Percentiles rank a stretch among this genome's conserved stretches.
Conservation (phyloP, 768 basidiomycete genomes). For the Rubroboletus pulcherrimus region DNA sequence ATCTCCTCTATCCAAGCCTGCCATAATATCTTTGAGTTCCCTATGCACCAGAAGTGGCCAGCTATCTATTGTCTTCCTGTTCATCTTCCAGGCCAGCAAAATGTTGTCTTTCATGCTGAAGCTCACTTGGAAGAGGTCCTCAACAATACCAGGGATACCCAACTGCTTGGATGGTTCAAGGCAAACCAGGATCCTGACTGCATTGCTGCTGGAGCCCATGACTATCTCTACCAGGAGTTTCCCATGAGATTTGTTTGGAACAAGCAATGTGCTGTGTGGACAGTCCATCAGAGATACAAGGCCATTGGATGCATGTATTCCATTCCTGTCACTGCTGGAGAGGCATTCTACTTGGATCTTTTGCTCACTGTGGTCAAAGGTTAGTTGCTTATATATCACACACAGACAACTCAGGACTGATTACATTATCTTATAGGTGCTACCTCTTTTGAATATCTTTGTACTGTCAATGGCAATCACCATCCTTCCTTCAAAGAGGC, state of each 20-base stretch:
- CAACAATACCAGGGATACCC: too few relatives aligned
- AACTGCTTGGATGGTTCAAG: too few relatives aligned
- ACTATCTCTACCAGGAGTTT: constrained; percentile 34
- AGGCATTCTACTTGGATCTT: constrained; percentile 38
- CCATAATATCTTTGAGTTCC: background rate
- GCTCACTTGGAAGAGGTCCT: background rate
- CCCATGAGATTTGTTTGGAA: constrained; percentile 30
- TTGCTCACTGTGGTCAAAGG: constrained; percentile 37
- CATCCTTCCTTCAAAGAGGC: constrained; percentile 37
- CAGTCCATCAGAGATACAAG: constrained; percentile 23
- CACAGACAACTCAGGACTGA: too few relatives aligned
- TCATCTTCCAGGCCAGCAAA: background rate
- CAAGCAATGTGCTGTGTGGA: constrained; percentile 23
- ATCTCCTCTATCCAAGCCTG: background rate
- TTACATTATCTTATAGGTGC: background rate
- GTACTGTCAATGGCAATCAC: constrained; percentile 2
- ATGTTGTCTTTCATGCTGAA: background rate
- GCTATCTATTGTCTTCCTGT: background rate
- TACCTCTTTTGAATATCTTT: constrained; percentile 4
- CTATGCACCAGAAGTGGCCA: background rate
- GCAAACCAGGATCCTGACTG: background rate
- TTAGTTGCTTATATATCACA: too few relatives aligned
- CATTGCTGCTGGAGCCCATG: constrained; percentile 6
- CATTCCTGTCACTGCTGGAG: constrained; percentile 26
- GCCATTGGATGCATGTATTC: constrained; percentile 14